Conservation (phyloP, 2,329 filamentous ascomycete genomes). For the Hypoxylon rubiginosum region DNA sequence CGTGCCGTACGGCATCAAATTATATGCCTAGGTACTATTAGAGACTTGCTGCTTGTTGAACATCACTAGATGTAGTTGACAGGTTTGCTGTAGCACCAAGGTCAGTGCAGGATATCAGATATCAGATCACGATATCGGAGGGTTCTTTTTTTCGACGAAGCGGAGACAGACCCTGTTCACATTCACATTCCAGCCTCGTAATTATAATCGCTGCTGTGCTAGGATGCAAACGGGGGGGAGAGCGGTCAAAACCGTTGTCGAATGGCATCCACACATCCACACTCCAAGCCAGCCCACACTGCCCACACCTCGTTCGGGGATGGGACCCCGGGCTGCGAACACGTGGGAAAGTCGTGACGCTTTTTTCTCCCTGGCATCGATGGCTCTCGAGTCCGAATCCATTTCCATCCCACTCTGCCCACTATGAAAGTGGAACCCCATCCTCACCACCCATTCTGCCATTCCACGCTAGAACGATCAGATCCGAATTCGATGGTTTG, state of each 20-base stretch:
- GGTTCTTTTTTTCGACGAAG: not conserved
- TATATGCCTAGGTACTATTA: conserved; percentile 26
- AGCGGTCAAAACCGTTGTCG: conserved; percentile 26
- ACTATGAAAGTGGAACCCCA: not conserved
- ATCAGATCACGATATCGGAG: conserved; percentile 18
- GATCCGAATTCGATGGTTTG: conserved; percentile 19
- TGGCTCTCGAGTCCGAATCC: conserved; percentile 13
- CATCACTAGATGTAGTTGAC: conserved; percentile 20
- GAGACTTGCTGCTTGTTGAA: conserved; percentile 15
- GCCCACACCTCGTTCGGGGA: conserved; percentile 17
- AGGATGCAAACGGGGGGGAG: conserved; percentile 9
- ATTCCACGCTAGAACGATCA: not conserved
- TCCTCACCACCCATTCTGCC: not conserved
- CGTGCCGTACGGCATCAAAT: conserved; percentile 15
- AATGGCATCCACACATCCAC: not conserved
- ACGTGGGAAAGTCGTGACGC: conserved; percentile 40
- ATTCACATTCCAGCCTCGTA: conserved; percentile 18
- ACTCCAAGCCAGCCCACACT: no score
- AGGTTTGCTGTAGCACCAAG: not conserved
- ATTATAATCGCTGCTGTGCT: not conserved
- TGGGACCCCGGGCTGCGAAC: conserved; percentile 28
- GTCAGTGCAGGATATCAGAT: not conserved
- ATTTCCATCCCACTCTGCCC: not conserved
- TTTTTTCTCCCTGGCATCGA: conserved; percentile 1
- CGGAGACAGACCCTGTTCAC: no score